These are phyloP conservation scores for Curvularia sp. DNA, from an alignment of 2,329 filamentous ascomycete species.

Conservation along the genomic window DNA sequence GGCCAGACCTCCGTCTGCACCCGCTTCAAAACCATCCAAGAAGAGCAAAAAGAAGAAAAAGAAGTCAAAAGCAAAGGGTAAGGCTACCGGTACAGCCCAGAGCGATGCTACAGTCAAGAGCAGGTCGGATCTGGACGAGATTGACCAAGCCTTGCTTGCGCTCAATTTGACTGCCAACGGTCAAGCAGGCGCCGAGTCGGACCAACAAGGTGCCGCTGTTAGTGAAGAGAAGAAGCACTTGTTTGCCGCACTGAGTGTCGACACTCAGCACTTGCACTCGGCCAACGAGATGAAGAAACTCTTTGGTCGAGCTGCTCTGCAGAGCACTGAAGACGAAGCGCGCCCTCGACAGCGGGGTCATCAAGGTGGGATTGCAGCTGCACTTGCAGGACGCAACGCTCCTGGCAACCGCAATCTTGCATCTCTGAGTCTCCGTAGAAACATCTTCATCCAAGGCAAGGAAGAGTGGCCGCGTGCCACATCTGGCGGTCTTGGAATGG, in stretches of 20 bases:
- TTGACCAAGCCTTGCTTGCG: slow-evolving; percentile 69
- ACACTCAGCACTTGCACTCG: slow-evolving; percentile 79
- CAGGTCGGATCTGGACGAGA: slow-evolving; percentile 63
- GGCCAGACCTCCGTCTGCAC: slow-evolving; percentile 27
- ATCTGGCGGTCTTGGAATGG: slow-evolving; percentile 85
- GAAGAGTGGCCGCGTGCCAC: slow-evolving; percentile 84
- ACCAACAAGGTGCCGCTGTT: slow-evolving; percentile 26
- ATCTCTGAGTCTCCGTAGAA: slow-evolving; percentile 75
- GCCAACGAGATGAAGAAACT: slow-evolving; percentile 88
- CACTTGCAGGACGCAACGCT: slow-evolving; percentile 62
- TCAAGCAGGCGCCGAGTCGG: slow-evolving; percentile 27
- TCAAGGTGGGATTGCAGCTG: slow-evolving; percentile 66
- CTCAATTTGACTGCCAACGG: slow-evolving; percentile 54
- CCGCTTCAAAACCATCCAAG: slow-evolving; percentile 48
- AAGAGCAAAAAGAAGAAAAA: slow-evolving; percentile 68
- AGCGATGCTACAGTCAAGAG: slow-evolving; percentile 31
- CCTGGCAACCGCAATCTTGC: slow-evolving; percentile 68
- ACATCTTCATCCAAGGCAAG: slow-evolving; percentile 85
- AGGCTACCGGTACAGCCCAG: slow-evolving; percentile 40
- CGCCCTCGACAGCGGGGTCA: slow-evolving; percentile 60
- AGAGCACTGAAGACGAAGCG: slow-evolving; percentile 62
- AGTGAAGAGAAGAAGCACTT: slow-evolving; percentile 58
- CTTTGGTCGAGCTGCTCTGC: slow-evolving; percentile 71
- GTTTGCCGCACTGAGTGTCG: slow-evolving; percentile 64
- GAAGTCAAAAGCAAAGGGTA: slow-evolving; percentile 64